Base-by-base conservation (phyloP, 1,139 yeast species). In the Suhomyces choctaworum region DNA sequence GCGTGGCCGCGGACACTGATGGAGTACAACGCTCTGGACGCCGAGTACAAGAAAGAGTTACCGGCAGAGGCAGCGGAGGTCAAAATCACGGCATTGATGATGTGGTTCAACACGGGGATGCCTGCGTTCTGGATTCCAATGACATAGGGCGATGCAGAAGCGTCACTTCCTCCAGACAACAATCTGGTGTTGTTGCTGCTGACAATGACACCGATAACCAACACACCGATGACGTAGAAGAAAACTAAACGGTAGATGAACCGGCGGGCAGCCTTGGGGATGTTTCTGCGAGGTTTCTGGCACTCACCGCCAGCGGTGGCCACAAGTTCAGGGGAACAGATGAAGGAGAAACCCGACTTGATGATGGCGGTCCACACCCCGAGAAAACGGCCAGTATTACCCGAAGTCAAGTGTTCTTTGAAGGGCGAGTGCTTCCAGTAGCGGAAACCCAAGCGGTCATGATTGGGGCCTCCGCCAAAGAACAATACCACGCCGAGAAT, bases 41-140 rank as follows among this genome's bases (percentile, higher is more conserved):
- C 80, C 40, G 83, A 80, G 59, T 82, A 83, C 43, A 82, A 64
- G 59, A 80, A 86, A 0, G 89, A 81, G 60, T 82, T 83, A 32
- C 84, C 80, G 7, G 90, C 85, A 10, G 86, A 78, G 44, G 82
- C 73, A 37, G 85, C 84, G 39, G 84, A 81, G 7, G 82, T 63
- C 53, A 84, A 61, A 39, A 84, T 78, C 46, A 78, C 78, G 2
- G 81, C 90, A 51, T 84, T 84, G 47, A 84, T 68, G 34, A 84
- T 68, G 50, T 80, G 82, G 43, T 83, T 80, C 45, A 83, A 62
- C 1, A 72, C 82, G 0, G 62, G 63, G 42, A 82, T 80, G 4
- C 78, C 72, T 4, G 89, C 84, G 47, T 78, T 80, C 48, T 70
- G 46, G 62, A 76, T 54, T 52, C 82, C 64, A 54, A 66, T 43